Evolutionary conservation across 257 asterid species (phyloP), one percentile per base, ranked within the genome.

Genomic region (Gardenia jasminoides): DNA sequence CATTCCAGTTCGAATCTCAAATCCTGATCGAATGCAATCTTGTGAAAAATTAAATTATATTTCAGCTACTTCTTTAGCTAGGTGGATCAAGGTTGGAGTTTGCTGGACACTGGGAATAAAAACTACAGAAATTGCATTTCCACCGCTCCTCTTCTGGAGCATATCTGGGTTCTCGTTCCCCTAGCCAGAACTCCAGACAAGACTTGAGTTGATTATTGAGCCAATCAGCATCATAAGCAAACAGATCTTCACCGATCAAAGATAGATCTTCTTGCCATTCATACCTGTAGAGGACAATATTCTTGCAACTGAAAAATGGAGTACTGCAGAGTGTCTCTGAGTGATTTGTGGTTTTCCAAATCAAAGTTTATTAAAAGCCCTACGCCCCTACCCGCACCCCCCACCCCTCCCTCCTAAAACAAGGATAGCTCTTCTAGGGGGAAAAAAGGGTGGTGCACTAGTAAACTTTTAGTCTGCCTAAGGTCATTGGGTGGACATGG

Each of bases 201-300:
- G 87, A 86, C 84, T 82, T 86, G 4, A 93, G 87, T 82, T 95
- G 92, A 79, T 81, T 85, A 81, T 89, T 79, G 16, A 95, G 81
- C 96, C 92, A 91, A 26, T 83, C 85, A 3, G 77, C 82, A 69
- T 89, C 97, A 79, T 88, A 88, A n/a, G 43, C 73, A 75, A 95
- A 95, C 82, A 67, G 81, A 78, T 88, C 92, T 80, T 95, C 97
- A 20, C 93, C 99, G 65, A 95, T 78, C 81, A 95, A 83, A 11
- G 99, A 88, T 77, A 90, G 90, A 86, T 93, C 97, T 76, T 83
- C 89, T 85, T 95, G 99, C 43, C 83, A 88, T 80, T 95, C 99
- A 52, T 95, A 95, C 83, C 99, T 94, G 81, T 31, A 28, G 46
- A 56, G 58, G 67, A 1, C 10, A 47, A 43, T 44, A 72, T 44